Conservation (phyloP, 495 filamentous ascomycete species). For the Parathielavia appendiculata region DNA sequence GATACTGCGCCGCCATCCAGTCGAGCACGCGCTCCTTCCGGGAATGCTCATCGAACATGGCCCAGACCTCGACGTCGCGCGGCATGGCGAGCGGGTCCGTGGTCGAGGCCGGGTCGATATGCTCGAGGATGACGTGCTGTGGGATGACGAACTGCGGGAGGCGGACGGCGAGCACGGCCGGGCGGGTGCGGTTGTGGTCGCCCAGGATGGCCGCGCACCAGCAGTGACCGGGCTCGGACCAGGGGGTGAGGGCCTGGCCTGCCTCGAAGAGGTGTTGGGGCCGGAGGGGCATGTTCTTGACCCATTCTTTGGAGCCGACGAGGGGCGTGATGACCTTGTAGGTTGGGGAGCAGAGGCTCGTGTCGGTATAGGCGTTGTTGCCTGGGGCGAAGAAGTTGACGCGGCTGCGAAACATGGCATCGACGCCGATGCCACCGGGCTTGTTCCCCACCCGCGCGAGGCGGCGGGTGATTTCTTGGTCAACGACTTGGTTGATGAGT, state of each 20-base stretch:
- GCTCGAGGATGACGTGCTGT: slow-evolving; percentile 56
- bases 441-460: slow-evolving; percentile 34
- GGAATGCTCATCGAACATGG: slow-evolving; percentile 34
- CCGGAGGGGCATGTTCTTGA: slow-evolving; percentile 21
- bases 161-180: slow-evolving; percentile 45
- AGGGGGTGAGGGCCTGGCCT: slow-evolving; percentile 45
- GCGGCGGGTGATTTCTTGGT: slow-evolving; percentile 32
- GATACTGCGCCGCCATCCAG: slow-evolving; percentile 32
- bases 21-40: slow-evolving; percentile 26
- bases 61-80: slow-evolving; percentile 57
- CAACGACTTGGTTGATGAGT: slow-evolving; percentile 34
- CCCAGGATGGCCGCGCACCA: slow-evolving; percentile 52
- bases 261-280: slow-evolving; percentile 25
- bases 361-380: slow-evolving; percentile 34
- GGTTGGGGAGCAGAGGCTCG: slow-evolving; percentile 24
- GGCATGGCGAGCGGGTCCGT: slow-evolving; percentile 54
- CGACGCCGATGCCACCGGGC: slow-evolving; percentile 25
- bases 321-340: slow-evolving; percentile 19
- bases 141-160: slow-evolving; percentile 47
- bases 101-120: slow-evolving; percentile 50
- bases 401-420: slow-evolving; percentile 32
- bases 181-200: slow-evolving; percentile 19
- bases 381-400: slow-evolving; percentile 41
- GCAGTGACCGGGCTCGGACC: slow-evolving; percentile 61
- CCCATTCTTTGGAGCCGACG: slow-evolving; percentile 24